Evolutionary conservation across 768 basidiomycete genomes (phyloP).

Genomic region (Suillus placidus): DNA sequence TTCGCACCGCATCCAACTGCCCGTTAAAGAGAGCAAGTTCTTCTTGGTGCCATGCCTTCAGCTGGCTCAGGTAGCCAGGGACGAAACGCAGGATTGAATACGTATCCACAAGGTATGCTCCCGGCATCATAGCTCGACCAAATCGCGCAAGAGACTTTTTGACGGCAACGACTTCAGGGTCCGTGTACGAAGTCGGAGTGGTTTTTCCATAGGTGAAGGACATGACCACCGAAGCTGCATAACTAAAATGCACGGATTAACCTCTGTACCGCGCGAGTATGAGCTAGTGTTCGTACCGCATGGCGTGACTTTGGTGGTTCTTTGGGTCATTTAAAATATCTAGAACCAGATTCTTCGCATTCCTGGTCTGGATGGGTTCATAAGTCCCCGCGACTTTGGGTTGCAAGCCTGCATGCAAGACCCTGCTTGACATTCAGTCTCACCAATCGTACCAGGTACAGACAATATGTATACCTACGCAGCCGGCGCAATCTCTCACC

Average conservation of each 20-base stretch:
- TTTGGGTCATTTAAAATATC: background rate
- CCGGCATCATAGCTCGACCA: constrained; percentile 25
- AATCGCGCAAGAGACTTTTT: constrained; percentile 30
- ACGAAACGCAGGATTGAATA: constrained; percentile 27
- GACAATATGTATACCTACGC: background rate
- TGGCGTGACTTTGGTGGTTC: background rate
- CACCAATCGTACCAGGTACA: background rate
- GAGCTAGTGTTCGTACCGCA: background rate
- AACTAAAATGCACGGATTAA: background rate
- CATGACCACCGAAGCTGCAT: background rate
- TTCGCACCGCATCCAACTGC: constrained; percentile 32
- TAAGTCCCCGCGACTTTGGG: background rate
- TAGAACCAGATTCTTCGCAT: background rate
- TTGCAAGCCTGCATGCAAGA: background rate
- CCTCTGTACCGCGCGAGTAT: background rate
- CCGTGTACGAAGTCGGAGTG: background rate
- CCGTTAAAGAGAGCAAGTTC: constrained; percentile 38
- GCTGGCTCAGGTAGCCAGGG: constrained; percentile 46
- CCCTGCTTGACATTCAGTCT: background rate
- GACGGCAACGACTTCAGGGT: constrained; percentile 31
- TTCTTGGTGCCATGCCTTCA: constrained; percentile 54
- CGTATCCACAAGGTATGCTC: constrained; percentile 31
- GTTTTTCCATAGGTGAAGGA: no score
- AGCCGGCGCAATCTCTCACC: constrained; percentile 36
- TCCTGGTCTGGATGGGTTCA: background rate